Evolutionary conservation across 495 filamentous ascomycete species (phyloP).

Genomic region (Penicillium flavigenum): DNA sequence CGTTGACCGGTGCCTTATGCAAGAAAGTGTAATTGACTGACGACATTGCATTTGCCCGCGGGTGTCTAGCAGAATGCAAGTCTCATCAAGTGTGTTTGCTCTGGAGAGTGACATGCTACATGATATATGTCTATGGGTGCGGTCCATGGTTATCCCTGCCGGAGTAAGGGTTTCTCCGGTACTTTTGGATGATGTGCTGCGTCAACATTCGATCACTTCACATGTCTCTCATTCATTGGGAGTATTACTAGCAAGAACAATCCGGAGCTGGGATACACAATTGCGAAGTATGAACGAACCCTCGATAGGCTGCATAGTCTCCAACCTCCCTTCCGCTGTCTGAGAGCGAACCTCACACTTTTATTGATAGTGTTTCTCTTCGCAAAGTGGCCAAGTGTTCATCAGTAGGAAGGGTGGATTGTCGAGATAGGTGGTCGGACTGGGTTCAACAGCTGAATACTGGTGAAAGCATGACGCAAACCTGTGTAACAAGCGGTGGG

Average conservation of each 20-base stretch:
- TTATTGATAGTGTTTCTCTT: neutral
- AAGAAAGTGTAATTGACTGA: neutral
- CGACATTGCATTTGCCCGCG: neutral
- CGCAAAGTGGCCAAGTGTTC: neutral
- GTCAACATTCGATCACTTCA: constrained; percentile 1
- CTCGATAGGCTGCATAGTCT: neutral
- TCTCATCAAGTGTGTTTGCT: neutral
- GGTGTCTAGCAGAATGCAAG: neutral
- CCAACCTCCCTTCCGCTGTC: neutral
- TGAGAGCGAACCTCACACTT: neutral
- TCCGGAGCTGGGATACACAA: neutral
- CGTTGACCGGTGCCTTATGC: neutral
- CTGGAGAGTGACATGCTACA: neutral
- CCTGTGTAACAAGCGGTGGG: neutral
- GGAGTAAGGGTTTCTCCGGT: neutral
- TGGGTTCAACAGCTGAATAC: neutral
- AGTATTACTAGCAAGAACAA: neutral
- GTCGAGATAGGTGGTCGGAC: neutral
- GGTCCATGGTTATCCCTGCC: neutral
- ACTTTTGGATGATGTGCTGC: neutral
- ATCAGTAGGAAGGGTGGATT: neutral
- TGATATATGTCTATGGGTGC: too few relatives aligned
- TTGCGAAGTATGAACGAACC: neutral
- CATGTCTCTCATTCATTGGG: neutral
- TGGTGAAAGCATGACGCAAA: neutral